Base-by-base conservation (phyloP, 768 basidiomycete genomes). In the Suillus hirtellus region DNA sequence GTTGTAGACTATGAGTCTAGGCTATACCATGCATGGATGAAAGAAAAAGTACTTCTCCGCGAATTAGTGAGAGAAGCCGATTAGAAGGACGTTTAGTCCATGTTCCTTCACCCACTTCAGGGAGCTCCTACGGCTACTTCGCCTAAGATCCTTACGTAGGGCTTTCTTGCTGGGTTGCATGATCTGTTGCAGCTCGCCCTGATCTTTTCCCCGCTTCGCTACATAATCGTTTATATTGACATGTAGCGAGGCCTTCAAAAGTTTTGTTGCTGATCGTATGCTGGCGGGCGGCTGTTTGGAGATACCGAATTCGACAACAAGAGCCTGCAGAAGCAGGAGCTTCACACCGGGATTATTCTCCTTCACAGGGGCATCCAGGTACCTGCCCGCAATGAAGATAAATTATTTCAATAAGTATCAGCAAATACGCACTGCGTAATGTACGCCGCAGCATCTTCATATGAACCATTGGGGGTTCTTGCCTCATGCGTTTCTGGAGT, bases 221-320 rank as follows among this genome's bases (percentile, higher is more conserved):
- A 92, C 78, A 72, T 93, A 93, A 64, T 92, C 90, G 56, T 81
- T 81, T 63, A 93, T 83, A 68, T 90, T 91, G 37, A 93, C 68
- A 70, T 92, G 91, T 0, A 80, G 89, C 46, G 79, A 80, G 7
- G 85, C 76, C 75, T 89, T 92, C 54, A 93, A 74, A 47, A 88
- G 77, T 15, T 83, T 82, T 66, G 84, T 87, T n/a, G 90, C 92
- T 8, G 88, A 80, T n/a, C 74, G 83, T 60, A 93, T 74, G 0
- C 88, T 83, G 37, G 73, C 72, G 2, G 91, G 91, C 3, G 90
- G 77, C 31, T 79, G 73, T 24, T 60, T 69, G 65, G 79, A 75
- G 60, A 83, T 77, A n/a, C 90, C 90, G n/a, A 93, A 80, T 75
- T 93, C 92, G 64, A 92, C 79, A 67, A 91, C 86, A 63, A 93